These are phyloP conservation scores for Paxillus rubicundulus DNA, from an alignment of 768 basidiomycete species.

Conservation along the genomic window DNA sequence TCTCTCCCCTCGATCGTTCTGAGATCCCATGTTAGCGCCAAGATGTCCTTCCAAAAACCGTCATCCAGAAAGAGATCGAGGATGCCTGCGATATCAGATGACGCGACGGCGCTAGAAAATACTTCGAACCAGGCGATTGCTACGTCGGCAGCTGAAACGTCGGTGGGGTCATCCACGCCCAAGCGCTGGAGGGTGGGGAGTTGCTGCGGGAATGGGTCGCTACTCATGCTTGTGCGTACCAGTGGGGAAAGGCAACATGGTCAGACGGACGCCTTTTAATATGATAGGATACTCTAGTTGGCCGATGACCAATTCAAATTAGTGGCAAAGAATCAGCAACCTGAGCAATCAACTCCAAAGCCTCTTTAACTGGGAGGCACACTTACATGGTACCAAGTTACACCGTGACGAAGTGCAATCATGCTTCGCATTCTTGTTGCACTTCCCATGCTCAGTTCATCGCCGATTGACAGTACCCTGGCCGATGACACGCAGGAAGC, in stretches of 20 bases:
- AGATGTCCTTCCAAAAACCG: conserved; percentile 50
- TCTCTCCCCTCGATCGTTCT: conserved; percentile 43
- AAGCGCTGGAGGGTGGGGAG: conserved; percentile 30
- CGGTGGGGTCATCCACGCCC: conserved; percentile 20
- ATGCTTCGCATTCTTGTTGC: too few relatives aligned
- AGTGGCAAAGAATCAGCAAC: too few relatives aligned
- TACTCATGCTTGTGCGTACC: conserved; percentile 9
- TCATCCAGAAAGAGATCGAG: conserved; percentile 29
- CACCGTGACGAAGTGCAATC: too few relatives aligned
- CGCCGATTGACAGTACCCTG: too few relatives aligned
- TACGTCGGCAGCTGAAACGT: conserved; percentile 17
- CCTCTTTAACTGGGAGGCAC: too few relatives aligned
- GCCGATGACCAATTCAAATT: too few relatives aligned
- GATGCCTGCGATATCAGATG: conserved; percentile 14
- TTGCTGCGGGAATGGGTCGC: conserved; percentile 22
- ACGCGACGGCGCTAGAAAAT: conserved; percentile 22
- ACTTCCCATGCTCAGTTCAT: too few relatives aligned
- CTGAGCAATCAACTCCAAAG: too few relatives aligned
- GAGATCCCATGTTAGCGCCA: conserved; percentile 56
- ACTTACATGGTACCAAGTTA: too few relatives aligned
- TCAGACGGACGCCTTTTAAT: neutral
- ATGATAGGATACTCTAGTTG: neutral
- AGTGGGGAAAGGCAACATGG: neutral
- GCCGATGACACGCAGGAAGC: too few relatives aligned
- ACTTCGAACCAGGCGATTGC: conserved; percentile 25